Evolutionary conservation across 306 rosid genomes (phyloP).

Genomic region (Lathyrus aphaca): DNA sequence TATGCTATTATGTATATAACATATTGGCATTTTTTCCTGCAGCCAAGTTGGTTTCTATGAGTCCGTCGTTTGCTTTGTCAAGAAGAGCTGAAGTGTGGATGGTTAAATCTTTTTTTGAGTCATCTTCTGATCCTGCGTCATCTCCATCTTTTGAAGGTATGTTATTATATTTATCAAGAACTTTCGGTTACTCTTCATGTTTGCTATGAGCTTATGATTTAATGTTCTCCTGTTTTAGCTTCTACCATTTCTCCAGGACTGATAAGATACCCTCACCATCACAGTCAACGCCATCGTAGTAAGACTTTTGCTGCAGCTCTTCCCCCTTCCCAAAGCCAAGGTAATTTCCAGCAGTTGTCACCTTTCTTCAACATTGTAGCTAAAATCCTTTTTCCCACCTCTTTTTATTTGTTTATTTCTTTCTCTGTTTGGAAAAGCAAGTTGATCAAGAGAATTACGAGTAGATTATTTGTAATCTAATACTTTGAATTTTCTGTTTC

Average conservation of each 20-base stretch:
- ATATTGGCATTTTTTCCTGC: constrained; percentile 42
- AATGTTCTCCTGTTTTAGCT: constrained; percentile 51
- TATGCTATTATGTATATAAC: constrained; percentile 15
- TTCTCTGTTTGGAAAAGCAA: constrained; percentile 20
- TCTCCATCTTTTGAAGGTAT: constrained; percentile 65
- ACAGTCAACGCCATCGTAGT: constrained; percentile 42
- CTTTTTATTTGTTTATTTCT: neutral
- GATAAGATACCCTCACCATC: constrained; percentile 30
- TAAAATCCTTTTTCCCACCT: neutral
- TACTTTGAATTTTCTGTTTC: constrained; percentile 20
- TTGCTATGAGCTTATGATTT: constrained; percentile 29
- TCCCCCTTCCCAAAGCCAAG: constrained; percentile 68
- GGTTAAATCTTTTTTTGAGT: constrained; percentile 46
- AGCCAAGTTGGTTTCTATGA: constrained; percentile 57
- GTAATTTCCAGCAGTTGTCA: constrained; percentile 44
- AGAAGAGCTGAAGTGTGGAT: constrained; percentile 42
- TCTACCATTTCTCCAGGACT: constrained; percentile 43
- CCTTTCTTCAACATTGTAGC: constrained; percentile 16
- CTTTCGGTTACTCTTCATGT: constrained; percentile 15
- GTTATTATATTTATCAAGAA: constrained; percentile 12
- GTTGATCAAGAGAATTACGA: constrained; percentile 18
- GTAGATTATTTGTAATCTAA: constrained; percentile 10
- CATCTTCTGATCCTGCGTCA: constrained; percentile 57
- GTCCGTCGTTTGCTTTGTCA: constrained; percentile 52
- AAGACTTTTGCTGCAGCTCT: constrained; percentile 59